Base-by-base conservation (phyloP, 116 monocot species). In the Posidonia oceanica region DNA sequence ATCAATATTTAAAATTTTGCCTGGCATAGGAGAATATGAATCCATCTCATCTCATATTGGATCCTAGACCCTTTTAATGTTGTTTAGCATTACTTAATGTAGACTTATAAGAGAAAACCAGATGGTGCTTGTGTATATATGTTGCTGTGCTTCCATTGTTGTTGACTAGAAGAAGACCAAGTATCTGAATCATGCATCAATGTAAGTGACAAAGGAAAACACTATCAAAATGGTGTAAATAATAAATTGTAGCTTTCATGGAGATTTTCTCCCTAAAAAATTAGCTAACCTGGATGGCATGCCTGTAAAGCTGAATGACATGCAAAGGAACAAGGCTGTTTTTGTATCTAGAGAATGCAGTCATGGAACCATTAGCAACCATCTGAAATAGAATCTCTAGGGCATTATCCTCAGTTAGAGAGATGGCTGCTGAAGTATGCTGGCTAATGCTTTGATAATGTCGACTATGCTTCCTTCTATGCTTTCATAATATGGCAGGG, bases 401-500 rank as follows among this genome's bases (percentile, higher is more conserved):
- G 13, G 91, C 84, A 69, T 88, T 78, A 73, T 95, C 91, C 80
- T 95, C 95, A 73, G 84, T 84, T 72, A 95, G 76, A 79, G 88
- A 84, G 39, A 71, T 73, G 16, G 95, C 91, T 41, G 95, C 86
- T 64, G 84, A 84, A 76, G 84, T 86, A 79, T 95, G 88, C 83
- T 86, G 22, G 91, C 86, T 74, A 95, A 69, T 63, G 91, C 95
- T 67, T 95, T 95, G 84, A 91, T 95, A 59, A 88, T 86, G 71
- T 95, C 91, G 74, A 95, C 88, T 69, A 88, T 72, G 68, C 84
- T 95, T 71, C 84, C 91, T 71, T 95, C 91, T 65, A 95, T n/a
- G n/a, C n/a, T n/a, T n/a, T n/a, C n/a, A n/a, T n/a, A n/a, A n/a
- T n/a, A n/a, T n/a, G n/a, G n/a, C n/a, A n/a, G n/a, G n/a, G n/a